These are phyloP conservation scores for Teratosphaeria destructans DNA, from an alignment of 2,329 filamentous ascomycete species.

Conservation along the genomic window DNA sequence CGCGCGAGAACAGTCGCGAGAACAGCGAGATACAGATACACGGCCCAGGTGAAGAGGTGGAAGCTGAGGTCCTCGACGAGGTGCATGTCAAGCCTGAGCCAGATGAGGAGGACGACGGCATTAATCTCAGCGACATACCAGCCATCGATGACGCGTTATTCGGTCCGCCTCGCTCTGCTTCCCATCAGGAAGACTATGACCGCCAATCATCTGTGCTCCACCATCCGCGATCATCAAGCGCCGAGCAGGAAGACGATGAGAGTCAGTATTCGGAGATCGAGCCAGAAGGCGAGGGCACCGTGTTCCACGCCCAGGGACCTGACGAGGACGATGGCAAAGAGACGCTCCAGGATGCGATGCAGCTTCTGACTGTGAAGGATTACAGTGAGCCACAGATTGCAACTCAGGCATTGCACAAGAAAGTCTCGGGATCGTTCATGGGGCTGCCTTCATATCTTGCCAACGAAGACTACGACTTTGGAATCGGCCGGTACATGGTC, in stretches of 20 bases:
- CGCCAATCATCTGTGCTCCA: constrained; percentile 46
- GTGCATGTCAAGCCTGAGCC: constrained; percentile 60
- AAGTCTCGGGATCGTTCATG: constrained; percentile 16
- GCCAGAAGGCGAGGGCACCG: constrained; percentile 22
- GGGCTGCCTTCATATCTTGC: constrained; percentile 29
- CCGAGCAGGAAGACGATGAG: constrained; percentile 40
- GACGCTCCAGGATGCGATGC: constrained; percentile 24
- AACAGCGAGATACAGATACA: constrained; percentile 13
- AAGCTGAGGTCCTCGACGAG: constrained; percentile 50
- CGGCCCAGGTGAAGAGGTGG: constrained; percentile 30
- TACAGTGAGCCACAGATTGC: constrained; percentile 20
- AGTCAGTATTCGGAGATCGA: constrained; percentile 42
- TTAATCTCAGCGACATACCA: constrained; percentile 57
- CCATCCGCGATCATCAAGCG: constrained; percentile 28
- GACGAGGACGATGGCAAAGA: constrained; percentile 20
- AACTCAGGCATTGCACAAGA: background rate
- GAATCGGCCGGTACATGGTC: constrained; percentile 45
- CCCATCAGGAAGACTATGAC: constrained; percentile 31
- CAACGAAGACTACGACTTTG: constrained; percentile 43
- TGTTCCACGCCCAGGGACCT: constrained; percentile 11
- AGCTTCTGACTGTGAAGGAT: constrained; percentile 24
- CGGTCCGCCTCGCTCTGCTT: constrained; percentile 42
- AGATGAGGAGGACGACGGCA: constrained; percentile 47
- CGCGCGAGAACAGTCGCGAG: constrained; percentile 54
- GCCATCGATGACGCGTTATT: constrained; percentile 19